Conservation (phyloP, 2,329 filamentous ascomycete species). For the Clonostachys sp. region DNA sequence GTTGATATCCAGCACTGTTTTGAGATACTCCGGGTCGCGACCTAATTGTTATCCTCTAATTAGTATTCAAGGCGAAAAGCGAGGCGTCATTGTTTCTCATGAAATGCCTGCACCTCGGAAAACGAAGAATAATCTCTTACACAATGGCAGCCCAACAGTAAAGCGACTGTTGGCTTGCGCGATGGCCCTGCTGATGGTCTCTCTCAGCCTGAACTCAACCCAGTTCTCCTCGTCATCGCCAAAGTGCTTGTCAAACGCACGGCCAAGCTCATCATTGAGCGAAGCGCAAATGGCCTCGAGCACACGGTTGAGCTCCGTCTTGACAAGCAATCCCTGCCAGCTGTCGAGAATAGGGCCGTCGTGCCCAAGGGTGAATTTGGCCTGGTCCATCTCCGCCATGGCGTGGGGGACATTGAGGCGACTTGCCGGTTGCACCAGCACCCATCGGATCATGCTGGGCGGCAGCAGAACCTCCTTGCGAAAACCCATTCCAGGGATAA, state of each 20-base stretch:
- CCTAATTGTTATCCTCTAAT: slow-evolving; percentile 7
- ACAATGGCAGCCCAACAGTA: slow-evolving; percentile 21
- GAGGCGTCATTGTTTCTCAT: not conserved
- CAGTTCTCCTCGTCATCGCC: slow-evolving; percentile 23
- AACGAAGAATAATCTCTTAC: slow-evolving; percentile 10
- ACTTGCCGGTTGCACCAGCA: slow-evolving; percentile 28
- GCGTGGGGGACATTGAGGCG: slow-evolving; percentile 24
- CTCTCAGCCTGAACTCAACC: slow-evolving; percentile 22
- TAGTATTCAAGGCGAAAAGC: not conserved
- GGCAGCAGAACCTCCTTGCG: slow-evolving; percentile 37
- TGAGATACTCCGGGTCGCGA: slow-evolving; percentile 25
- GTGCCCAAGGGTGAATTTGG: slow-evolving; percentile 28
- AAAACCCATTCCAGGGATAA: slow-evolving; percentile 31
- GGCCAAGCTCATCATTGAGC: slow-evolving; percentile 25
- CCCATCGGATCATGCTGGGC: slow-evolving; percentile 29
- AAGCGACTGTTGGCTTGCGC: slow-evolving; percentile 22
- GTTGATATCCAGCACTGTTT: slow-evolving; percentile 17
- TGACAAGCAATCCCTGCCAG: slow-evolving; percentile 27
- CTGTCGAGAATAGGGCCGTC: slow-evolving; percentile 21
- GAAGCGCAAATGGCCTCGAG: slow-evolving; percentile 23
- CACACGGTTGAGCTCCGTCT: slow-evolving; percentile 24
- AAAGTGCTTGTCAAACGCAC: slow-evolving; percentile 26
- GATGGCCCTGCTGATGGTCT: slow-evolving; percentile 16
- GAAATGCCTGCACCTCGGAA: not conserved
- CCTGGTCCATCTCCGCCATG: slow-evolving; percentile 30